A percentile compares a stretch with the other conserved stretches of the same genome.
Evolutionary conservation across 2,329 filamentous ascomycete genomes (phyloP).

Genomic region (Claviceps sp.): DNA sequence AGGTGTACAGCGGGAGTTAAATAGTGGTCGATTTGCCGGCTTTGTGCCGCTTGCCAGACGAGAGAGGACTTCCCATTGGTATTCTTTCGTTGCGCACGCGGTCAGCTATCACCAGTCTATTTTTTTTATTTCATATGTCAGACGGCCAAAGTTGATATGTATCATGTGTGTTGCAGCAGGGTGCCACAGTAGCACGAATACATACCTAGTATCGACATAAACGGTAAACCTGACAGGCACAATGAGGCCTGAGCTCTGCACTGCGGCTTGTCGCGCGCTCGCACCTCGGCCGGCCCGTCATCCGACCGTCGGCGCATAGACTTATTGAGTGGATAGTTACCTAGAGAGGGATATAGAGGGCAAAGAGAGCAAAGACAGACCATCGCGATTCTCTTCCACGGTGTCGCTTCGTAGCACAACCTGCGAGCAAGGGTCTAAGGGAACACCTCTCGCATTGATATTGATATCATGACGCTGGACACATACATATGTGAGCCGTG

Average conservation of each 20-base stretch:
- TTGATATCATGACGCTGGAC: neutral
- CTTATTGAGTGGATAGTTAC: neutral
- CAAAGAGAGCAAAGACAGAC: too few relatives aligned
- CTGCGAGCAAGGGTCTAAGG: neutral
- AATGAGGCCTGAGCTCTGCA: neutral
- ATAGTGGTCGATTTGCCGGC: too few relatives aligned
- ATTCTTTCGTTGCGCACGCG: neutral
- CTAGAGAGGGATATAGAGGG: too few relatives aligned
- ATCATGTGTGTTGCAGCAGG: neutral
- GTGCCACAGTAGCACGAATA: too few relatives aligned
- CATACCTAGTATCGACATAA: neutral
- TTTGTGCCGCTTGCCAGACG: too few relatives aligned
- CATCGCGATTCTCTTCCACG: too few relatives aligned
- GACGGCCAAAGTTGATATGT: too few relatives aligned
- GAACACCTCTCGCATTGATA: neutral
- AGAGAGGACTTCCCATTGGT: neutral
- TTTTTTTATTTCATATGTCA: neutral
- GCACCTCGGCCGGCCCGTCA: neutral
- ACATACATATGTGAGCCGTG: neutral
- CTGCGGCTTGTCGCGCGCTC: neutral
- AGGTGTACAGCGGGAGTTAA: too few relatives aligned
- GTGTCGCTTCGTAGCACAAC: neutral
- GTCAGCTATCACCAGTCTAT: neutral
- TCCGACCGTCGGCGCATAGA: neutral
- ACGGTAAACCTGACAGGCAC: neutral